Evolutionary conservation across 1,284 basidiomycete species (phyloP), one percentile per base, ranked within the genome.

Genomic region (Caloboletus inedulis): DNA sequence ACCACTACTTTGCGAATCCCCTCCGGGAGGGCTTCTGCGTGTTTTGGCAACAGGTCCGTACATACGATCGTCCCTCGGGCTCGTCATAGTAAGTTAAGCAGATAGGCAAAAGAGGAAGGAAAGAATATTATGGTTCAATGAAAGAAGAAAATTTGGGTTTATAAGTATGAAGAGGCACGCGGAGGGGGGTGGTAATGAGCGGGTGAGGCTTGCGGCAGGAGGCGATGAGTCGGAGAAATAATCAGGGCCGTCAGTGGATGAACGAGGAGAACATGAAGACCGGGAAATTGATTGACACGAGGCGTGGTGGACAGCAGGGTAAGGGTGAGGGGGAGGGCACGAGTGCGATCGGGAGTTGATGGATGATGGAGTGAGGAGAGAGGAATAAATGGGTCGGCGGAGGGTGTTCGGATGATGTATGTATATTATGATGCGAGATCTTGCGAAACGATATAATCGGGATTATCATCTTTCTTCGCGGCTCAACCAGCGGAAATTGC

Each of bases 71-170:
- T 81, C 78, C 69, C 76, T 77, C 69, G 76, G 75, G 72, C 70
- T 77, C 69, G 84, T 81, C 81, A 84, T 85, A 76, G 77, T 79
- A 78, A 76, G 74, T 68, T 70, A 73, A 63, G 63, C 62, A 72
- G 69, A 68, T 72, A 67, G 65, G 72, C 72, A 74, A 74, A 72
- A 67, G 65, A 59, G 70, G 73, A 75, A 71, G 69, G 67, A 68
- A 70, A 70, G 69, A 75, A 78, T 78, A 79, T 78, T 75, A 79
- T 76, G 73, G 72, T 73, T 72, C 71, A 67, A 72, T 72, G 71
- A 70, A 73, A 71, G 62, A 66, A 69, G 66, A 68, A 68, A 64
- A 65, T 70, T 61, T 68, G 61, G 65, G 69, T 68, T 75, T 75
- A 79, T 77, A 76, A 72, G 74, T 75, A 74, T 68, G 63, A 69